Evolutionary conservation across 73 alveolate species (phyloP), one percentile per base, ranked within the genome.

Genomic region (Tetrahymena borealis): DNA sequence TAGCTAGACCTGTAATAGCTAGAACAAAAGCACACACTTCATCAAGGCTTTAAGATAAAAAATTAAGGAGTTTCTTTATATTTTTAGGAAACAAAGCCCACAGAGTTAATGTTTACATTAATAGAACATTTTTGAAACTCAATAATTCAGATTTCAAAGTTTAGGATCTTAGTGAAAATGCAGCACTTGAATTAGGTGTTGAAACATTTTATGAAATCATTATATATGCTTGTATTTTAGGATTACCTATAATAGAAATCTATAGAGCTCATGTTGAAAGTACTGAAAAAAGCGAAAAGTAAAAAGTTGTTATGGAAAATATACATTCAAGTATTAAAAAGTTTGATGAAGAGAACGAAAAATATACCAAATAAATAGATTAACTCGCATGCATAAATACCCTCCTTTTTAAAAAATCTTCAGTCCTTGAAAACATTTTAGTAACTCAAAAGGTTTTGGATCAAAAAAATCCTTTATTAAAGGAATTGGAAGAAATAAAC

Each of bases 131-230:
- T 33, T 93, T 91, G 91, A 93, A 39, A 85, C 78, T 79, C 91
- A 79, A 93, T 79, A 93, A 85, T 79, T 39, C 40, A 28, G 95
- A 93, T 37, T 40, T 91, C 78, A 93, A 93, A 93, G 90, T 93
- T 32, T 79, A 79, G 93, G 95, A 92, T 85, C 78, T 93, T 16
- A 93, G 91, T 85, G 95, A 93, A 18, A 41, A 79, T n/a, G 91
- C 90, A 12, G 95, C 95, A 24, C 38, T 93, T 33, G 95, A 93
- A 85, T 39, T 79, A 92, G 95, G 95, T 37, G 95, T 93, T 39
- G 95, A 93, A 93, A 79, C 91, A 28, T 93, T 93, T 42, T 93
- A 93, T 78, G 95, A 93, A 40, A 40, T 93, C 10, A 42, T 93
- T 11, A 93, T 93, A 24, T 93, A 93, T 90, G 85, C 93, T 2